These are phyloP conservation scores for Trichosanthes cucumerina DNA, from an alignment of 306 rosid genomes.

Conservation along the genomic window DNA sequence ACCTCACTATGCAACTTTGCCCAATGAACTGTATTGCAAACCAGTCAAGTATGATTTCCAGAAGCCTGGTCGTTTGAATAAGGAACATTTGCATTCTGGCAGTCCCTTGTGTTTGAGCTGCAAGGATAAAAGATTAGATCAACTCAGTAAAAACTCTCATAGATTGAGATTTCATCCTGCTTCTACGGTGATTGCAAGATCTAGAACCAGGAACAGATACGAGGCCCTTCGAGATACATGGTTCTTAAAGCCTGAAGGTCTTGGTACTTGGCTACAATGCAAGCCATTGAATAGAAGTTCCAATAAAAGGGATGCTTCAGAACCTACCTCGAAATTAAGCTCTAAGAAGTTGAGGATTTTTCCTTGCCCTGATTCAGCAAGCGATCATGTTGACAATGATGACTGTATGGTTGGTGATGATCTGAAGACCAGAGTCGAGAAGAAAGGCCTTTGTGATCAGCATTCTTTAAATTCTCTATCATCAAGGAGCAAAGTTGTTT, in stretches of 20 bases:
- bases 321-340: conserved; percentile 18
- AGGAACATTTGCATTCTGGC: conserved; percentile 8
- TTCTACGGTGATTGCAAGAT: conserved; percentile 16
- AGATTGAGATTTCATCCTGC: conserved; percentile 7
- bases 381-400: conserved; percentile 12
- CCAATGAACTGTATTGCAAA: conserved; percentile 18
- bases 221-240: conserved; percentile 38
- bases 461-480: background rate
- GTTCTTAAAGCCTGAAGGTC: conserved; percentile 30
- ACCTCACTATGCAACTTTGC: conserved; percentile 14
- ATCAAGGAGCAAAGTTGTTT: background rate
- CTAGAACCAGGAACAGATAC: conserved; percentile 28
- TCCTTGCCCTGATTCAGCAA: conserved; percentile 18
- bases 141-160: conserved; percentile 14
- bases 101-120: conserved; percentile 11
- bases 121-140: conserved; percentile 10
- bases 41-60: background rate
- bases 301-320: conserved; percentile 20
- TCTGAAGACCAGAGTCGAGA: conserved; percentile 17
- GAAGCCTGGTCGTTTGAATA: conserved; percentile 9
- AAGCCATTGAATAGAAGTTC: conserved; percentile 20
- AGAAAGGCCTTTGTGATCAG: conserved; percentile 4
- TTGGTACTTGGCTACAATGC: conserved; percentile 15
- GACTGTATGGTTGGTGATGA: conserved; percentile 4
- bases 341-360: conserved; percentile 23